Conservation (phyloP, 2,329 filamentous ascomycete species). For the Colletotrichum sp. region DNA sequence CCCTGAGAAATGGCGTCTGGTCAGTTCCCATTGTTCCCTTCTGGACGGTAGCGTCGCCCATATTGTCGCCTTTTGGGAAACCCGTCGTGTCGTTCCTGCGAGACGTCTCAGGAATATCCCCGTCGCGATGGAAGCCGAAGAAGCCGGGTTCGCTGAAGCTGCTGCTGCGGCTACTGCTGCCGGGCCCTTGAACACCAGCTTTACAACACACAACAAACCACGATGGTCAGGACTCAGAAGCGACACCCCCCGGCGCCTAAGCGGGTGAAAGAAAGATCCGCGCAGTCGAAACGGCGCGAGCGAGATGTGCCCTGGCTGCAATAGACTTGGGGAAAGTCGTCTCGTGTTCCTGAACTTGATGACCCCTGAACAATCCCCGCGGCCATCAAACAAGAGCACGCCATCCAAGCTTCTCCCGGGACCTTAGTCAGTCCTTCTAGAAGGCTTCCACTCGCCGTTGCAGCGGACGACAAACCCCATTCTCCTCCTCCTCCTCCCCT, state of each 20-base stretch:
- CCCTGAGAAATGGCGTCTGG: background rate
- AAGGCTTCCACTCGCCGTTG: constrained; percentile 6
- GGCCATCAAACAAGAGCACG: constrained; percentile 4
- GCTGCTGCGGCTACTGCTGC: background rate
- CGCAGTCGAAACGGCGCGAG: background rate
- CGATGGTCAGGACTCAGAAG: background rate
- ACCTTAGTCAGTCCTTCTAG: constrained; percentile 7
- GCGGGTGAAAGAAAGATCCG: background rate
- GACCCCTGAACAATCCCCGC: background rate
- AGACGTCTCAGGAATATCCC: background rate
- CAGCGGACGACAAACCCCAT: background rate
- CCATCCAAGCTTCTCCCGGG: background rate
- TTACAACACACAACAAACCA: background rate
- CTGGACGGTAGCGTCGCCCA: background rate
- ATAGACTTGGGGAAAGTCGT: background rate
- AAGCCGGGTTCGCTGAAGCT: background rate
- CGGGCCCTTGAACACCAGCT: background rate
- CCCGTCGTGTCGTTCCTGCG: background rate
- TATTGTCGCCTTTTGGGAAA: background rate
- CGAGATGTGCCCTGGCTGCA: background rate
- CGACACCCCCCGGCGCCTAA: background rate
- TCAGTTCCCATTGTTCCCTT: background rate
- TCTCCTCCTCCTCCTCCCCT: background rate
- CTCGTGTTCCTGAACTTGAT: background rate
- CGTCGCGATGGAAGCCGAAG: background rate